Percentiles rank a stretch among this genome's conserved stretches.
Evolutionary conservation across 805 yeast genomes (phyloP).

Genomic region (Starmerella vitae): DNA sequence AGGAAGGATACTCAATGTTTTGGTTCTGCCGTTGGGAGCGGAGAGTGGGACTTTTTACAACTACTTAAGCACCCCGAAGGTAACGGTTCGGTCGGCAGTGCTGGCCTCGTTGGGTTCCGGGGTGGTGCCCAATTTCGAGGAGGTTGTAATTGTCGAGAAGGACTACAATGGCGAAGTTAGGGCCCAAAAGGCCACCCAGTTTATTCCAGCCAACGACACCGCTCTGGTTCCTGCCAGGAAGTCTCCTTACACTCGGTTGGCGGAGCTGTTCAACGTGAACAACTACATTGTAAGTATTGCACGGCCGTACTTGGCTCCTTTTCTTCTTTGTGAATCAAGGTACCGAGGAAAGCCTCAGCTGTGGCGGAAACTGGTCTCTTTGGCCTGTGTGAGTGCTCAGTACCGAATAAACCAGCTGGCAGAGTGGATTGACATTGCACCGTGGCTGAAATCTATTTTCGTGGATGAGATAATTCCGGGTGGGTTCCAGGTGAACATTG

Average conservation of each 20-base stretch:
- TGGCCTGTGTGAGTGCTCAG: slow-evolving; percentile 63
- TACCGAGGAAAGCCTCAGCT: slow-evolving; percentile 37
- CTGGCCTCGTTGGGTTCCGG: slow-evolving; percentile 55
- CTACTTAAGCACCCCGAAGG: slow-evolving; percentile 80
- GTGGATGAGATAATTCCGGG: slow-evolving; percentile 81
- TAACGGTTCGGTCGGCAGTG: slow-evolving; percentile 69
- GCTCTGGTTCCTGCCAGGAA: slow-evolving; percentile 32
- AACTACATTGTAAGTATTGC: slow-evolving; percentile 85
- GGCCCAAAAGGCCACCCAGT: slow-evolving; percentile 22
- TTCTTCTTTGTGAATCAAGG: slow-evolving; percentile 67
- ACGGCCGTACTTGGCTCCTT: slow-evolving; percentile 84
- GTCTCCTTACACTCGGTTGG: slow-evolving; percentile 73
- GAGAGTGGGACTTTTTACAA: slow-evolving; percentile 36
- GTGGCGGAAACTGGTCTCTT: slow-evolving; percentile 36
- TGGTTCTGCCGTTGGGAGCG: slow-evolving; percentile 66
- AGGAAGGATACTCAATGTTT: slow-evolving; percentile 66
- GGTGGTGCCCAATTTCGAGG: slow-evolving; percentile 38
- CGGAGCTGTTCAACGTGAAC: slow-evolving; percentile 89
- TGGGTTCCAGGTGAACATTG: slow-evolving; percentile 75
- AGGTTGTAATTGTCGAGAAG: slow-evolving; percentile 46
- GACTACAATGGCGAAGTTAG: slow-evolving; percentile 37
- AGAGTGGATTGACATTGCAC: slow-evolving; percentile 59
- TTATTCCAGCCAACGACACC: slow-evolving; percentile 32
- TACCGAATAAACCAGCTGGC: slow-evolving; percentile 74
- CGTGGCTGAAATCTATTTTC: slow-evolving; percentile 56